These are phyloP conservation scores for Cornus kousa DNA, from an alignment of 148 eudicot species.

Conservation along the genomic window DNA sequence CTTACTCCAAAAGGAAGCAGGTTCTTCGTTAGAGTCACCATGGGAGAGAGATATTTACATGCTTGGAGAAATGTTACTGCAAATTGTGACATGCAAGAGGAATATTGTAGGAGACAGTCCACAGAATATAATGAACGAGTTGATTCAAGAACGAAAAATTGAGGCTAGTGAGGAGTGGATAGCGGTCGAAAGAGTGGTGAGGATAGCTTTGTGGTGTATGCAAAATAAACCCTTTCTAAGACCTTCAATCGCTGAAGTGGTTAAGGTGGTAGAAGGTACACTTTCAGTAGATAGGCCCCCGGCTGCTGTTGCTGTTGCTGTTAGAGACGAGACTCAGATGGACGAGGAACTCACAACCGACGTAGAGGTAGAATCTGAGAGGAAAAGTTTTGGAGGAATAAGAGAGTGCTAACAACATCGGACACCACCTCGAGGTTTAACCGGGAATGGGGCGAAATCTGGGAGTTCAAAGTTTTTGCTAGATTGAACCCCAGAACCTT, in stretches of 20 bases:
- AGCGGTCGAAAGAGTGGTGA: conserved; percentile 45
- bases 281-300: conserved; percentile 67
- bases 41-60: conserved; percentile 52
- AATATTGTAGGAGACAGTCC: conserved; percentile 19
- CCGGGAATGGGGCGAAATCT: background rate
- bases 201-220: conserved; percentile 66
- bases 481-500: background rate
- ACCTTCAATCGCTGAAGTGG: conserved; percentile 62
- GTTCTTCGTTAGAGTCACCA: conserved; percentile 41
- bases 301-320: conserved; percentile 27
- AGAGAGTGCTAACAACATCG: background rate
- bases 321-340: conserved; percentile 14
- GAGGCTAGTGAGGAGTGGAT: conserved; percentile 24
- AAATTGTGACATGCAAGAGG: conserved; percentile 41
- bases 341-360: conserved; percentile 9
- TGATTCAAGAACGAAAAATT: conserved; percentile 24
- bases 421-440: background rate
- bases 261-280: conserved; percentile 66
- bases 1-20: conserved; percentile 25
- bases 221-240: conserved; percentile 53
- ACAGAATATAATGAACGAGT: conserved; percentile 25
- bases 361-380: conserved; percentile 23
- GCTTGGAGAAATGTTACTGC: conserved; percentile 47
- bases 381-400: background rate
- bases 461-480: background rate